Percentiles rank a stretch among this genome's conserved stretches.
Evolutionary conservation across 352 stramenopile species (phyloP).

Genomic region (Phytophthora melonis): DNA sequence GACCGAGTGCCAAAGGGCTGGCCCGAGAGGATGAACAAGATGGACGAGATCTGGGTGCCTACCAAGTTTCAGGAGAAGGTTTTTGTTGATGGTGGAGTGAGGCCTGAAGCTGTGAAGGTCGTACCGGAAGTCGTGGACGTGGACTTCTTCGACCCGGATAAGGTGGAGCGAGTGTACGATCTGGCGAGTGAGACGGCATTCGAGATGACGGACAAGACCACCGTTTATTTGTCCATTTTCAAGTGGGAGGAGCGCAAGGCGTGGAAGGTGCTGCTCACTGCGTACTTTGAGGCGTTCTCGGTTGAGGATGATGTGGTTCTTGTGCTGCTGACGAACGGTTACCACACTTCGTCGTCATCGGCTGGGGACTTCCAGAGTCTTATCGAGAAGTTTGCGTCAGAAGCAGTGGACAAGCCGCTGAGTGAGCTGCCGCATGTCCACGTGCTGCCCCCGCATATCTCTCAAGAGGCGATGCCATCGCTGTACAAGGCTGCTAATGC

Average conservation of each 20-base stretch:
- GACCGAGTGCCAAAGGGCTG: slow-evolving; percentile 93
- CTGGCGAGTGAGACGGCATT: slow-evolving; percentile 45
- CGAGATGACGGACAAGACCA: slow-evolving; percentile 55
- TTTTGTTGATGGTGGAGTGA: slow-evolving; percentile 73
- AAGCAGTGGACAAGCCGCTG: slow-evolving; percentile 55
- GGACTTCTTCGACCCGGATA: slow-evolving; percentile 85
- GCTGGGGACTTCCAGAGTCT: slow-evolving; percentile 57
- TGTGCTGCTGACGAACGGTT: slow-evolving; percentile 89
- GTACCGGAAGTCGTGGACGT: slow-evolving; percentile 91
- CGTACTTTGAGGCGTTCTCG: slow-evolving; percentile 85
- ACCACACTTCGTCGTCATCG: slow-evolving; percentile 69
- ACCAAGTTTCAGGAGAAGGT: slow-evolving; percentile 86
- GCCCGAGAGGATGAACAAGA: slow-evolving; percentile 86
- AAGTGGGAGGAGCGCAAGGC: slow-evolving; percentile 95
- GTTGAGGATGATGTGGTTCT: slow-evolving; percentile 74
- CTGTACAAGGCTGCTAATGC: slow-evolving; percentile 85
- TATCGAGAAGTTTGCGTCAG: slow-evolving; percentile 65
- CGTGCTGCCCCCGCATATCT: slow-evolving; percentile 69
- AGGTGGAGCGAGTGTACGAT: slow-evolving; percentile 58
- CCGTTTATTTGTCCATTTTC: slow-evolving; percentile 93
- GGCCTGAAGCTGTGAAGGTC: slow-evolving; percentile 65
- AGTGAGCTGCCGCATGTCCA: slow-evolving; percentile 65
- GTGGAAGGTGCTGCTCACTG: slow-evolving; percentile 88
- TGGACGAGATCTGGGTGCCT: slow-evolving; percentile 96
- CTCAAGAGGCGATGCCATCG: slow-evolving; percentile 59